Evolutionary conservation across 805 yeast species (phyloP), one percentile per base, ranked within the genome.

Genomic region (Priceomyces carsonii): DNA sequence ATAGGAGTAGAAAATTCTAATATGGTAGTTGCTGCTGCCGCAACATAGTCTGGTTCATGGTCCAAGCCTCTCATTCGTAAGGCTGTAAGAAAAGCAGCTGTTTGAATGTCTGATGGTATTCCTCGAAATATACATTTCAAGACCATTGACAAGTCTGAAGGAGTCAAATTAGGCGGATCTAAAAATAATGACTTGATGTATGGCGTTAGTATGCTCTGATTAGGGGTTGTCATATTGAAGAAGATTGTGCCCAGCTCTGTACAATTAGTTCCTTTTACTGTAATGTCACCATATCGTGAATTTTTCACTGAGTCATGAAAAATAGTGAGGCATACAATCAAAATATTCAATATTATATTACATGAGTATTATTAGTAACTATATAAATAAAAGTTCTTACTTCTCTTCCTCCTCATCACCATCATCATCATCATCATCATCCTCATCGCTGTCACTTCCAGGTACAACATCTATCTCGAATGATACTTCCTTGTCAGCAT

Each of bases 401-500:
- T 24, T 16, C 22, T 33, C 5, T 27, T 33, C 23, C 16, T 35
- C 14, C 16, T 31, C 27, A 6, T 32, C 35, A 2, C 25, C 35
- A 10, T 18, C 38, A 25, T 35, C 28, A 2, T 21, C 29, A 22
- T 34, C 35, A 12, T 32, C 41, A 7, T 26, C 32, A 6, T 23
- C 43, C 18, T 31, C 36, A 5, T 24, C 36, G 10, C 8, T 6
- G 18, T 27, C 8, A 19, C 17, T 29, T 18, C 60, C 64, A 33
- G 55, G 57, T 18, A 53, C 49, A 14, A 71, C 79, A 3, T 71
- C 66, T 3, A 81, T 52, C 17, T 71, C 75, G 32, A 84, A 65
- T 8, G 67, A 57, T 16, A 81, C 73, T 61, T 91, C 96, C 56
- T 85, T 86, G 55, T 91, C 99, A 2, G 89, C 95, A 53, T 90